Evolutionary conservation across 2,329 filamentous ascomycete genomes (phyloP).

Genomic region (Colletotrichum musae): DNA sequence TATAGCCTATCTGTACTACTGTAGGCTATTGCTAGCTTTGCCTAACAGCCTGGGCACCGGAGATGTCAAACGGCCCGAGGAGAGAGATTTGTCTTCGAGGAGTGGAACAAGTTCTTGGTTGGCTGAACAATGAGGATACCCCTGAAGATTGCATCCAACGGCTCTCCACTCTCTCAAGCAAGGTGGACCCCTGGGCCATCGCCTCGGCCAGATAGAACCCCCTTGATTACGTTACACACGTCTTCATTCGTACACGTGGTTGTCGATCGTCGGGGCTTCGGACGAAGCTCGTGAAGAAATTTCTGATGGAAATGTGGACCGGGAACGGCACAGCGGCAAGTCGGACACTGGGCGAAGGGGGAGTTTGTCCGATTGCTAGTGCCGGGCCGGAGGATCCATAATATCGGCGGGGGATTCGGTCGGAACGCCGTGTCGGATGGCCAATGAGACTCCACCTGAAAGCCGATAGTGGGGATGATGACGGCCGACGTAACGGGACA

Average conservation of each 20-base stretch:
- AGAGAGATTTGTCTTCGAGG: conserved; percentile 6
- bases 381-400: neutral
- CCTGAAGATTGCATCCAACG: conserved; percentile 19
- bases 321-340: neutral
- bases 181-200: conserved; percentile 21
- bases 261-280: neutral
- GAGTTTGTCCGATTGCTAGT: neutral
- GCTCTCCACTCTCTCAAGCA: neutral
- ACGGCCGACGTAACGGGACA: neutral
- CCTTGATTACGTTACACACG: conserved; percentile 15
- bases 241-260: conserved; percentile 33
- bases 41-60: neutral
- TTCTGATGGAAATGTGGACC: conserved; percentile 5
- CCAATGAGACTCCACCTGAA: neutral
- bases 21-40: conserved; percentile 3
- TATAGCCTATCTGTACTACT: neutral
- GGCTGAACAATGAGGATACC: conserved; percentile 14
- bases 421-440: too few relatives aligned
- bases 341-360: neutral
- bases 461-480: neutral
- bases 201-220: conserved; percentile 24
- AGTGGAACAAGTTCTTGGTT: conserved; percentile 8
- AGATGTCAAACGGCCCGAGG: conserved; percentile 35
- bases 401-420: neutral
- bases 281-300: neutral